phyloP scores from a whole-genome alignment of 768 basidiomycete genomes.

The Suillus luteus region DNA sequence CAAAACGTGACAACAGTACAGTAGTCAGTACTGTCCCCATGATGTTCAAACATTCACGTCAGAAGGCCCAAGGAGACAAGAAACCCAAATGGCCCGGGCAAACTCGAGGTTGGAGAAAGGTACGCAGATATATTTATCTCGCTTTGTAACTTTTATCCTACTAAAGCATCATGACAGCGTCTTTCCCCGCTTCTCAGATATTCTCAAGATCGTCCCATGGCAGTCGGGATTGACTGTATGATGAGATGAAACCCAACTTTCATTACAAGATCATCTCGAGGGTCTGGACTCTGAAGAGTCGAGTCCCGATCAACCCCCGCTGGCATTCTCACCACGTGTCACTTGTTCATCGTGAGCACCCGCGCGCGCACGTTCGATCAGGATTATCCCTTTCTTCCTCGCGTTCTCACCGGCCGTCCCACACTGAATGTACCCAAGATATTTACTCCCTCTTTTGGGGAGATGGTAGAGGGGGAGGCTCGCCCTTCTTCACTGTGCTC shows the following conservation, averaged over 20 bases:
- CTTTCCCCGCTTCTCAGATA: neutral
- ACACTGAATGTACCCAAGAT: neutral
- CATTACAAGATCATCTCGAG: constrained; percentile 2
- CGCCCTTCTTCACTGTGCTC: neutral
- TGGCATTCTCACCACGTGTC: constrained; percentile 7
- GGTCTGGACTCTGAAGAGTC: neutral
- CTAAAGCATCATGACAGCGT: neutral
- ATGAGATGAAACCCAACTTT: neutral
- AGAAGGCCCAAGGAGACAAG: neutral
- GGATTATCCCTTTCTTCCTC: neutral
- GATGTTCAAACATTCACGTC: no score
- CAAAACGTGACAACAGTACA: neutral
- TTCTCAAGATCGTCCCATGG: neutral
- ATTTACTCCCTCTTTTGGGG: neutral
- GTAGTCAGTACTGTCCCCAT: no score
- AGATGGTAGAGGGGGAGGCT: neutral
- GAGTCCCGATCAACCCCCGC: neutral
- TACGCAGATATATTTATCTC: neutral
- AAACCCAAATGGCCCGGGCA: neutral
- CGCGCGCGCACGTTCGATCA: neutral
- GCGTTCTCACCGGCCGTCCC: neutral
- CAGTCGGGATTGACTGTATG: neutral
- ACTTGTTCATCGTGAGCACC: neutral
- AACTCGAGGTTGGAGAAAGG: no score
- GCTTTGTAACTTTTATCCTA: neutral